Conservation (phyloP, 2,329 filamentous ascomycete species). For the Cercospora canescens region DNA sequence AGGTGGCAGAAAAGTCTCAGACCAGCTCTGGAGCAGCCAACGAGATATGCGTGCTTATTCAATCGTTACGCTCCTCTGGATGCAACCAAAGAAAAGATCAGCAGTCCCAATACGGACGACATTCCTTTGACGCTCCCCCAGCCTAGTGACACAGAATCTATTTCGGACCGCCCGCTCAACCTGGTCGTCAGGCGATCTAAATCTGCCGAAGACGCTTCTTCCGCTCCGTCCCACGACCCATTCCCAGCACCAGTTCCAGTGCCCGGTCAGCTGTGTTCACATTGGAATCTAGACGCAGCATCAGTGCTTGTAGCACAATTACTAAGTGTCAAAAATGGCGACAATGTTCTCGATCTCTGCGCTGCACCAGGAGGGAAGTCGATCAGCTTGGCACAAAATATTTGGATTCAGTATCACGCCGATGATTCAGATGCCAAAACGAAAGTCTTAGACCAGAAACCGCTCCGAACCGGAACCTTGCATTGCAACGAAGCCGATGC, state of each 20-base stretch:
- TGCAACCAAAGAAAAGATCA: constrained; percentile 18
- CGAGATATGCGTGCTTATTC: constrained; percentile 31
- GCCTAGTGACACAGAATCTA: neutral
- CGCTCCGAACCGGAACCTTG: constrained; percentile 31
- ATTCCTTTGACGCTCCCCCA: constrained; percentile 10
- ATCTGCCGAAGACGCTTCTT: neutral
- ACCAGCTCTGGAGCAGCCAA: constrained; percentile 26
- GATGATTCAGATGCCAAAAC: constrained; percentile 21
- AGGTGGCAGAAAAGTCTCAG: constrained; percentile 33
- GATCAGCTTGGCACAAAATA: constrained; percentile 35
- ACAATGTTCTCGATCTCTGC: constrained; percentile 44
- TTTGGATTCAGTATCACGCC: constrained; percentile 30
- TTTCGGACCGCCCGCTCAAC: constrained; percentile 1
- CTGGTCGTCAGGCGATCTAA: constrained; percentile 15
- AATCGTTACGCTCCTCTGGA: constrained; percentile 30
- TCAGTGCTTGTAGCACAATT: constrained; percentile 39
- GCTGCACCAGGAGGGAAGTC: constrained; percentile 43
- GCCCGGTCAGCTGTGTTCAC: constrained; percentile 24
- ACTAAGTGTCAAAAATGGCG: constrained; percentile 37
- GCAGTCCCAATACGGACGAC: constrained; percentile 12
- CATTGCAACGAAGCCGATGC: constrained; percentile 41
- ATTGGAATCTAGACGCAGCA: constrained; percentile 36
- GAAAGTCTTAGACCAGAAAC: constrained; percentile 11
- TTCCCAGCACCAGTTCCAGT: constrained; percentile 28
- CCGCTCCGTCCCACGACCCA: constrained; percentile 5